phyloP scores from a whole-genome alignment of 1,284 basidiomycete genomes.

The Sporisorium scitamineum region DNA sequence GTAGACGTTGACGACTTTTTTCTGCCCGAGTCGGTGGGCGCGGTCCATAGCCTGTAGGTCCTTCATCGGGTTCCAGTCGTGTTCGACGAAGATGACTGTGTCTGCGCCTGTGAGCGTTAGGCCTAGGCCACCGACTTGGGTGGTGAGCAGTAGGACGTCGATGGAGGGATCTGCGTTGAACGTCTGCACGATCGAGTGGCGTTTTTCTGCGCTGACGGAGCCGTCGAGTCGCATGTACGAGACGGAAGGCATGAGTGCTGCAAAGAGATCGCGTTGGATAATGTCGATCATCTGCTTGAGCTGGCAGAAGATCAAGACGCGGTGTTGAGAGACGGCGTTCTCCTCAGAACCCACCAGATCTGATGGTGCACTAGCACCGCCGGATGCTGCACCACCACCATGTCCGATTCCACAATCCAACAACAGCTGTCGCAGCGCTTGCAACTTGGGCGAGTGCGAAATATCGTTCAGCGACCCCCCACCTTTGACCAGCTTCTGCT shows the following conservation, averaged over 20 bases:
- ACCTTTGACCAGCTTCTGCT: constrained; percentile 73
- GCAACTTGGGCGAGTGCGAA: constrained; percentile 90
- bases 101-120: constrained; percentile 97
- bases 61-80: constrained; percentile 99
- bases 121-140: constrained; percentile 95
- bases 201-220: constrained; percentile 60
- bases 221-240: constrained; percentile 98
- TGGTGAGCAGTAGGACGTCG: constrained; percentile 94
- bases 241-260: constrained; percentile 89
- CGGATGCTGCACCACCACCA: constrained; percentile 70
- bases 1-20: constrained; percentile 99
- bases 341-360: constrained; percentile 71
- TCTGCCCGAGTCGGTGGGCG: constrained; percentile 97
- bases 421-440: constrained; percentile 73
- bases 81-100: constrained; percentile 99
- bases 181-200: constrained; percentile 83
- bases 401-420: constrained; percentile 91
- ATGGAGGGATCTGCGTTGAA: constrained; percentile 98
- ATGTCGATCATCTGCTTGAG: constrained; percentile 99
- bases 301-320: constrained; percentile 98
- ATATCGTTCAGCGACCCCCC: constrained; percentile 78
- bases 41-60: constrained; percentile 99
- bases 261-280: constrained; percentile 94
- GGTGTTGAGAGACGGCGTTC: constrained; percentile 84
- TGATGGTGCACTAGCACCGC: constrained; percentile 1